Percentiles rank a stretch among this genome's conserved stretches.
phyloP scores from a whole-genome alignment of 805 yeast species.

The Pachysolen tannophilus region DNA sequence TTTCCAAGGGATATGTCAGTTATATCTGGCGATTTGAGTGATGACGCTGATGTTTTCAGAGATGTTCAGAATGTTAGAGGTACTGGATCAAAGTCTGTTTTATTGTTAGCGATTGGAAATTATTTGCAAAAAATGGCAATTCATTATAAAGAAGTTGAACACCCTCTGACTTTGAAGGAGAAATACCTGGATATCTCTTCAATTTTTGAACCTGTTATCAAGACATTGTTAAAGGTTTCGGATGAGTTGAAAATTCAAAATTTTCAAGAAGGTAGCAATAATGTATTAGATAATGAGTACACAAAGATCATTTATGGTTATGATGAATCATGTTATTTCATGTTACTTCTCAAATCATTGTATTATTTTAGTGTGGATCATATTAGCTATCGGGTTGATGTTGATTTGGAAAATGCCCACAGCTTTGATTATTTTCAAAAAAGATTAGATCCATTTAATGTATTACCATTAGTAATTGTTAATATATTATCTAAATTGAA shows the following conservation, averaged over 20 bases:
- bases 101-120: not conserved
- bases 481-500: not conserved
- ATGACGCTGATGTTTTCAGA: no score
- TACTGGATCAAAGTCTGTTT: constrained; percentile 1
- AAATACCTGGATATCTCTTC: constrained; percentile 1
- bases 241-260: constrained; percentile 1
- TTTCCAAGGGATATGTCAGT: no score
- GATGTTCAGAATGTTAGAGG: not conserved
- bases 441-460: constrained; percentile 1
- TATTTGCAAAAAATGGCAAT: not conserved
- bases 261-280: not conserved
- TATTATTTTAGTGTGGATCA: no score
- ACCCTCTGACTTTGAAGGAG: constrained; percentile 2
- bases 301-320: constrained; percentile 2
- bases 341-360: constrained; percentile 3
- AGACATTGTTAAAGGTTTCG: not conserved
- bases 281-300: constrained; percentile 3
- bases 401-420: not conserved
- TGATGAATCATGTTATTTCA: constrained; percentile 1
- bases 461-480: not conserved
- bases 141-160: not conserved
- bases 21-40: no score
- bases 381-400: no score
- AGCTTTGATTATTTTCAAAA: not conserved
- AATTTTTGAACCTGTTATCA: not conserved